A percentile compares a stretch with the other conserved stretches of the same genome.
Evolutionary conservation across 768 basidiomycete genomes (phyloP).

Genomic region (Panaeolus cyanescens): DNA sequence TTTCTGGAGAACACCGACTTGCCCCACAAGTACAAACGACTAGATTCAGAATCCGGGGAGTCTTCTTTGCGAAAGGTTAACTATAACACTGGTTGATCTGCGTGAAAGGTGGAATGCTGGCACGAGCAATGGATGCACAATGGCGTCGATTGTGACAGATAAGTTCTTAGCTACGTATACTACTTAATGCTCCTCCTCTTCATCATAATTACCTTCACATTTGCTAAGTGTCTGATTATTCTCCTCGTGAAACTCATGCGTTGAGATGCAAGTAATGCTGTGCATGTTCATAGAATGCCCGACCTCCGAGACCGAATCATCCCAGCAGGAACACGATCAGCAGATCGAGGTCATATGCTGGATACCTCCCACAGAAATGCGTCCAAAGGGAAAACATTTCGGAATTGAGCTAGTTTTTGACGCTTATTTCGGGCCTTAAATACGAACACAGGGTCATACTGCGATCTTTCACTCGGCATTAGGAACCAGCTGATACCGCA

Average conservation of each 20-base stretch:
- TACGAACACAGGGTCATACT: neutral
- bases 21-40: neutral
- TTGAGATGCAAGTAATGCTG: too few relatives aligned
- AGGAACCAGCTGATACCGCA: neutral
- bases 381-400: neutral
- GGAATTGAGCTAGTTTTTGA: neutral
- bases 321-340: neutral
- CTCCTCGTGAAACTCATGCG: too few relatives aligned
- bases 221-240: too few relatives aligned
- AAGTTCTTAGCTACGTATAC: neutral
- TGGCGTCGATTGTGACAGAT: neutral
- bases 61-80: neutral
- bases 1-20: neutral
- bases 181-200: neutral
- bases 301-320: neutral
- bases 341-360: constrained; percentile 1
- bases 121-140: neutral
- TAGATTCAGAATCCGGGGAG: neutral
- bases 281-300: too few relatives aligned
- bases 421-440: neutral
- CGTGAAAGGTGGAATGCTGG: neutral
- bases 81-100: neutral
- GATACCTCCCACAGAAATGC: neutral
- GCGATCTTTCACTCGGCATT: neutral
- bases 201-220: too few relatives aligned